Conservation (phyloP, 768 basidiomycete species). For the Russula sp. region DNA sequence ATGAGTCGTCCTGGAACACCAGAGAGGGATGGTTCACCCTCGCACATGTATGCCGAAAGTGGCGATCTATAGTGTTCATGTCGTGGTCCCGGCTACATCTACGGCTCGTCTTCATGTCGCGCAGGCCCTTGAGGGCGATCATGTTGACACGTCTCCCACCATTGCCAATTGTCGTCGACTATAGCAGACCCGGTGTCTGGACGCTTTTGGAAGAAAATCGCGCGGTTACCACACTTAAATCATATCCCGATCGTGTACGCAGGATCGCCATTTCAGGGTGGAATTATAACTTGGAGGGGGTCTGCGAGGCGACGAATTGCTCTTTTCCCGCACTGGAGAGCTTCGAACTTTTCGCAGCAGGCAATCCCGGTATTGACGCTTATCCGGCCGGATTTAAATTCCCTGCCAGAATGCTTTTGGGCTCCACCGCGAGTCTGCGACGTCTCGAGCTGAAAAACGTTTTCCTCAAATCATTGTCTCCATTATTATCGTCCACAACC, state of each 20-base stretch:
- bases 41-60: slow-evolving; percentile 5
- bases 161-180: neutral
- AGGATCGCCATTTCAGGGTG: neutral
- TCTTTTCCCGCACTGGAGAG: neutral
- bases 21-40: slow-evolving; percentile 4
- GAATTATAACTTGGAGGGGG: neutral
- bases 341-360: neutral
- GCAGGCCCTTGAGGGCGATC: neutral
- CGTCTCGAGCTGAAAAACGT: too few relatives aligned
- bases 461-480: too few relatives aligned
- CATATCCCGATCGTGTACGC: neutral
- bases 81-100: neutral
- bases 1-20: neutral
- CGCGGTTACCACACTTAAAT: neutral
- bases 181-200: neutral
- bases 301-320: neutral
- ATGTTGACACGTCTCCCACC: neutral
- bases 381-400: too few relatives aligned
- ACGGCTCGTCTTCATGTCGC: neutral
- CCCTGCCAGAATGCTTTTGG: too few relatives aligned
- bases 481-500: too few relatives aligned
- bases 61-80: neutral
- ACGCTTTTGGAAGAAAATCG: neutral
- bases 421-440: too few relatives aligned
- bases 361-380: neutral